phyloP scores from a whole-genome alignment of 1,284 basidiomycete genomes.

The Athelia psychrophila region DNA sequence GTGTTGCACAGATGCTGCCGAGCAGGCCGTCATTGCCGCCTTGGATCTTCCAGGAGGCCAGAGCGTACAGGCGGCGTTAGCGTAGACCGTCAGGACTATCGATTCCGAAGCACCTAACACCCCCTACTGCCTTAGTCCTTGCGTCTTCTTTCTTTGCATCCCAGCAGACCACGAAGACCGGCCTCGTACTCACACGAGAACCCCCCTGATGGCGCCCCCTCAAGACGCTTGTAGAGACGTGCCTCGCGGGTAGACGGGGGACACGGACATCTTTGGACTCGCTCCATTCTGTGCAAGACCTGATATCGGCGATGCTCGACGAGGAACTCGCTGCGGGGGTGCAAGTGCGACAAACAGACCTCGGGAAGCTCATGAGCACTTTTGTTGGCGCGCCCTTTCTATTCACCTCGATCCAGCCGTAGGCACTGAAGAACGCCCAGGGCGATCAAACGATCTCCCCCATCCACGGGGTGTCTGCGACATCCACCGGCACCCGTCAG shows the following conservation, averaged over 20 bases:
- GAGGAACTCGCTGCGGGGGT: constrained; percentile 95
- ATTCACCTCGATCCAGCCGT: constrained; percentile 71
- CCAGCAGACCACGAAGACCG: constrained; percentile 62
- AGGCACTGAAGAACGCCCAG: constrained; percentile 46
- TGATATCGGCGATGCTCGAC: constrained; percentile 85
- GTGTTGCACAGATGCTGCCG: constrained; percentile 64
- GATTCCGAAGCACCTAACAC: constrained; percentile 83
- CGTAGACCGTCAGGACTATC: too few species aligned
- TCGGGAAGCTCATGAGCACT: constrained; percentile 54
- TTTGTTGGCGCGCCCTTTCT: constrained; percentile 78
- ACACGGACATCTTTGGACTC: constrained; percentile 67
- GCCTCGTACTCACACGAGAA: constrained; percentile 92
- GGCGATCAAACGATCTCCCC: constrained; percentile 69
- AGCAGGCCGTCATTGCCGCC: constrained; percentile 79
- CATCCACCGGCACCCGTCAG: too few species aligned
- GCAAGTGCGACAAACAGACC: constrained; percentile 72
- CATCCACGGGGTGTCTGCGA: too few species aligned
- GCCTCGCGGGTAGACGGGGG: constrained; percentile 88
- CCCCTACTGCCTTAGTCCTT: constrained; percentile 86
- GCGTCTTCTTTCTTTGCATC: constrained; percentile 78
- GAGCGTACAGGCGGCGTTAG: too few species aligned
- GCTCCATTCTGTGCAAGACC: constrained; percentile 47
- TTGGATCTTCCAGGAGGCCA: constrained; percentile 88
- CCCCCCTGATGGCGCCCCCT: constrained; percentile 96
- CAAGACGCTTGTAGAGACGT: constrained; percentile 93